Conservation (phyloP, 164 flowering plant species). For the Tetracentron sinense region DNA sequence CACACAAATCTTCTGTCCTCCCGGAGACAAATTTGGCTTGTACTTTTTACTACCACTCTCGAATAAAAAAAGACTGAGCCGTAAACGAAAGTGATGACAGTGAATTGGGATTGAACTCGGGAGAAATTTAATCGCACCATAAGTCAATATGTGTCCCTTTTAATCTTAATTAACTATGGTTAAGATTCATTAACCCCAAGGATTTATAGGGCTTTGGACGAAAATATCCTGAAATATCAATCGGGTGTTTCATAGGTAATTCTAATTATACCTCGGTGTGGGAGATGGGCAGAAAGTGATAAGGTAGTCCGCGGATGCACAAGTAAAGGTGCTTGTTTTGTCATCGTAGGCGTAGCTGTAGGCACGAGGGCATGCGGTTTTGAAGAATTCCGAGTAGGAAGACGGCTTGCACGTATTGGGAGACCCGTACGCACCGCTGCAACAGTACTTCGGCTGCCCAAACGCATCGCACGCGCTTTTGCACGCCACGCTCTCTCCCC, state of each 20-base stretch:
- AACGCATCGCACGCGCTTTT: slow-evolving; percentile 91
- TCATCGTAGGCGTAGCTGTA: slow-evolving; percentile 96
- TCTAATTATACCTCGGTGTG: slow-evolving; percentile 49
- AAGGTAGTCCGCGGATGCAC: slow-evolving; percentile 59
- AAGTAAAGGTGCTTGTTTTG: slow-evolving; percentile 75
- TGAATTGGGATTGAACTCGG: too few species aligned
- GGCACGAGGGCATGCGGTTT: slow-evolving; percentile 76
- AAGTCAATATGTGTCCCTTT: too few species aligned
- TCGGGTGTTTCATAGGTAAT: neutral
- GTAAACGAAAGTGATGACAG: too few species aligned
- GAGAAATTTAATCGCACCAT: too few species aligned
- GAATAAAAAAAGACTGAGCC: too few species aligned
- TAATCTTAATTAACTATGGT: too few species aligned
- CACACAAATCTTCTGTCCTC: too few species aligned
- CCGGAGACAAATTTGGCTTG: too few species aligned
- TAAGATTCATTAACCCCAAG: too few species aligned
- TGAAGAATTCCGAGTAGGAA: slow-evolving; percentile 57
- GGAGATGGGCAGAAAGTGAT: slow-evolving; percentile 85
- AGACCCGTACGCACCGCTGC: slow-evolving; percentile 61
- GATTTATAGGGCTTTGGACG: neutral
- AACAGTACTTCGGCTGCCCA: slow-evolving; percentile 59
- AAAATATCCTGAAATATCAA: too few species aligned
- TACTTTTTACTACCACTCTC: too few species aligned
- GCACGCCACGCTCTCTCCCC: slow-evolving; percentile 50
- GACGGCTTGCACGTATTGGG: slow-evolving; percentile 75